Evolutionary conservation across 1,139 yeast genomes (phyloP), one percentile per base, ranked within the genome.

Genomic region (Saccharomyces hybrid): DNA sequence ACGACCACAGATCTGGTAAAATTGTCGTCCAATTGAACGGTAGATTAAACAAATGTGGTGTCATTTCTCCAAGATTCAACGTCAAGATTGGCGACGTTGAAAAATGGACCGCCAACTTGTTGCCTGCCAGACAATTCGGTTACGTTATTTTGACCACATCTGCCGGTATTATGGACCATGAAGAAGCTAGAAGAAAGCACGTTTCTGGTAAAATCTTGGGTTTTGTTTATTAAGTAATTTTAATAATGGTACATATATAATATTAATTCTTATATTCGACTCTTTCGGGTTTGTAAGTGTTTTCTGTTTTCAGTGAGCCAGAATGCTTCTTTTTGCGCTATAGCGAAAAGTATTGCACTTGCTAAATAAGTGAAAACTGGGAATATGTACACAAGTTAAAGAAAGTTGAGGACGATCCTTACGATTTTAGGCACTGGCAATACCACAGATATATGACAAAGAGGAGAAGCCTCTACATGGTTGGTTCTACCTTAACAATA

Each of bases 181-280:
- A 93, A 81, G 99, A 93, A 82, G 99, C 99, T 70, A 90, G 97
- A 85, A 88, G 98, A 86, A 93, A 93, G 88, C 98, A 93, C 78
- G 98, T 91, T 70, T 89, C 97, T 69, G 98, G 98, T 77, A 91
- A 91, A 81, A 86, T 91, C 73, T 84, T 91, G 73, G 98, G 98
- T 72, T 91, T 88, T 77, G 97, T 91, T 64, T 91, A 91, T 82
- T 89, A 85, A 74, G 62, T 60, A 16, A 16, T 21, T 50, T 38
- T 19, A 38, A 19, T 38, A 38, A 11, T 38, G 44, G 44, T 38
- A 38, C 12, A 38, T 16, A 38, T 38, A 38, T 38, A 38, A 38
- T 38, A 38, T 38, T 19, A 38, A 38, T 38, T 38, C 44, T 38
- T 38, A 16, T 38, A 38, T 38, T 24, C 24, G 44, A 16, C 44